These are phyloP conservation scores for Coniophora puteana DNA, from an alignment of 1,284 basidiomycete genomes.

Conservation along the genomic window DNA sequence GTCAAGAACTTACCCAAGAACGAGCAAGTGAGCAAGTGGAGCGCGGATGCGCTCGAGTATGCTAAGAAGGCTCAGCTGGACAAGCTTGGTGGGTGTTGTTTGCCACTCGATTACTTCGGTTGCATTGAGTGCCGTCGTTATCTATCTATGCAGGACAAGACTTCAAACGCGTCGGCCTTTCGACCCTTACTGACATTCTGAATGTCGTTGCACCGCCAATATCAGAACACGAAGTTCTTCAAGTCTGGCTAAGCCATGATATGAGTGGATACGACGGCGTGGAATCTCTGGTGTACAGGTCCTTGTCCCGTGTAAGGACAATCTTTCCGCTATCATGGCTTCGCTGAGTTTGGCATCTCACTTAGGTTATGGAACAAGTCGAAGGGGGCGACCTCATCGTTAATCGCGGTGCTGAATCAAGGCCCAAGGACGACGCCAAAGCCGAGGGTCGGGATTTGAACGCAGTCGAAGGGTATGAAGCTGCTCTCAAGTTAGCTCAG, in stretches of 20 bases:
- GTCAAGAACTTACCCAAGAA: constrained; percentile 79
- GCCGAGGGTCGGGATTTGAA: constrained; percentile 67
- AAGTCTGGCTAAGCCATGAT: constrained; percentile 93
- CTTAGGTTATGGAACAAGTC: constrained; percentile 87
- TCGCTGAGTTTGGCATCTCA: constrained; percentile 5
- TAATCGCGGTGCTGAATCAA: constrained; percentile 77
- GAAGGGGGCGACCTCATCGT: constrained; percentile 90
- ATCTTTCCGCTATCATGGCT: not conserved
- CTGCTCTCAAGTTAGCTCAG: constrained; percentile 79
- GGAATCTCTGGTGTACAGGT: constrained; percentile 91
- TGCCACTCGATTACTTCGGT: not conserved
- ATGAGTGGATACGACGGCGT: constrained; percentile 97
- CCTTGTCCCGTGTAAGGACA: constrained; percentile 65
- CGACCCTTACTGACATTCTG: constrained; percentile 85
- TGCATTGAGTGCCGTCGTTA: not conserved
- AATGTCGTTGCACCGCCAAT: constrained; percentile 98
- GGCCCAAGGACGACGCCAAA: constrained; percentile 51
- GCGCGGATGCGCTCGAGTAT: constrained; percentile 59
- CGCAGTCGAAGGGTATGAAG: constrained; percentile 79
- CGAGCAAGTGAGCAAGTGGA: constrained; percentile 80
- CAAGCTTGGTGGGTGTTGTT: constrained; percentile 71
- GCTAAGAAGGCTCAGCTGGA: constrained; percentile 81
- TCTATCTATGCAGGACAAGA: constrained; percentile 64
- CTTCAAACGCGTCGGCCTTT: constrained; percentile 81
- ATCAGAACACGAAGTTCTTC: constrained; percentile 95